phyloP scores from a whole-genome alignment of 495 filamentous ascomycete species.

The Chaetomium fimeti region DNA sequence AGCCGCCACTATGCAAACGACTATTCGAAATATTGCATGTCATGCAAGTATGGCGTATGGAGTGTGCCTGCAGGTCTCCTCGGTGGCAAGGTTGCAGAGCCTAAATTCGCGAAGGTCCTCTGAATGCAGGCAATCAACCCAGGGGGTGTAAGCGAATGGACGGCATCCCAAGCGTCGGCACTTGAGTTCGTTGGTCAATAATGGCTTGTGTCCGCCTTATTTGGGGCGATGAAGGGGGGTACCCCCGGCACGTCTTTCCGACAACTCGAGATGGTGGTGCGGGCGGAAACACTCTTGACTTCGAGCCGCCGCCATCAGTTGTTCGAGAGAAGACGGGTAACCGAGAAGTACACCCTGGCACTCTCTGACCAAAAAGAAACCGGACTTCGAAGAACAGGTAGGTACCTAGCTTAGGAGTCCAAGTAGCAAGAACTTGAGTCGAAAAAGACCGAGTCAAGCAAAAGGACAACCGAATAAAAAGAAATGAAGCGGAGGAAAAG shows the following conservation, averaged over 20 bases:
- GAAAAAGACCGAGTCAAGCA: too few species aligned
- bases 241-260: conserved; percentile 11
- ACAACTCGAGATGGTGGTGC: neutral
- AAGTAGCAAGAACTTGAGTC: too few species aligned
- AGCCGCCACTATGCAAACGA: conserved; percentile 2
- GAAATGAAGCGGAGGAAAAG: too few species aligned
- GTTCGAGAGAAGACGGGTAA: neutral
- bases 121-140: conserved; percentile 1
- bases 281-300: neutral
- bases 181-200: neutral
- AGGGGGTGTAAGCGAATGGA: neutral
- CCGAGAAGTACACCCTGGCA: neutral
- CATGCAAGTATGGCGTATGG: neutral
- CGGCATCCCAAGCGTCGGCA: conserved; percentile 11
- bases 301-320: neutral
- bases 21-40: neutral
- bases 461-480: too few species aligned
- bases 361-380: too few species aligned
- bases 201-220: neutral
- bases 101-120: conserved; percentile 13
- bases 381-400: too few species aligned
- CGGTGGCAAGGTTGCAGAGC: conserved; percentile 2
- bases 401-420: too few species aligned
- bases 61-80: neutral
- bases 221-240: neutral